Percentiles rank a stretch among this genome's conserved stretches.
Evolutionary conservation across 129 eudicot species (phyloP).

Genomic region (Pseudognaphalium luteoalbum): DNA sequence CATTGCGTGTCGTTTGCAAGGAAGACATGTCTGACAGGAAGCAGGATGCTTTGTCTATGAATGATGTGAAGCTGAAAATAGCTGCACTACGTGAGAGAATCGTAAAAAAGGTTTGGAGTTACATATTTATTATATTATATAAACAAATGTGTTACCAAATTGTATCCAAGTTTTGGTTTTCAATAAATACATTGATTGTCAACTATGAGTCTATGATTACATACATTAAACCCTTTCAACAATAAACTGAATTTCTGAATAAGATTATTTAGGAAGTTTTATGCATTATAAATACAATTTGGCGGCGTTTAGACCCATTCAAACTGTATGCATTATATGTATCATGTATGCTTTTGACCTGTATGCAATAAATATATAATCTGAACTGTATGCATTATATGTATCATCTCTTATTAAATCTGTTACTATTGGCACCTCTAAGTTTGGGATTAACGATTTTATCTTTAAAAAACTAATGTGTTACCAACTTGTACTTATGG

Average conservation of each 20-base stretch:
- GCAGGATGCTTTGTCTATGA: slow-evolving; percentile 27
- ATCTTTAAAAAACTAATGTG: neutral
- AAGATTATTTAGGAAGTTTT: neutral
- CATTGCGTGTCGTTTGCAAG: slow-evolving; percentile 29
- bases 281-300: no score
- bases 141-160: neutral
- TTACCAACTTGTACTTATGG: slow-evolving; percentile 13
- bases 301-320: neutral
- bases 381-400: neutral
- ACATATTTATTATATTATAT: neutral
- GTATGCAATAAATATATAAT: neutral
- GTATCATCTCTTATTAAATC: neutral
- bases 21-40: slow-evolving; percentile 51
- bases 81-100: slow-evolving; percentile 50
- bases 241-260: no score
- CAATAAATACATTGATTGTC: no score
- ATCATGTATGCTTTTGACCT: neutral
- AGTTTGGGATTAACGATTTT: slow-evolving; percentile 35
- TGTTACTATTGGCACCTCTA: slow-evolving; percentile 4
- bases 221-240: no score
- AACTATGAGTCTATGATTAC: no score
- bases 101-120: slow-evolving; percentile 49
- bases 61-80: slow-evolving; percentile 38
- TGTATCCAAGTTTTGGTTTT: no score
- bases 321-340: neutral